Percentiles rank a stretch among this genome's conserved stretches.
Conservation (phyloP, 768 basidiomycete genomes). For the Leccinum variicolor region DNA sequence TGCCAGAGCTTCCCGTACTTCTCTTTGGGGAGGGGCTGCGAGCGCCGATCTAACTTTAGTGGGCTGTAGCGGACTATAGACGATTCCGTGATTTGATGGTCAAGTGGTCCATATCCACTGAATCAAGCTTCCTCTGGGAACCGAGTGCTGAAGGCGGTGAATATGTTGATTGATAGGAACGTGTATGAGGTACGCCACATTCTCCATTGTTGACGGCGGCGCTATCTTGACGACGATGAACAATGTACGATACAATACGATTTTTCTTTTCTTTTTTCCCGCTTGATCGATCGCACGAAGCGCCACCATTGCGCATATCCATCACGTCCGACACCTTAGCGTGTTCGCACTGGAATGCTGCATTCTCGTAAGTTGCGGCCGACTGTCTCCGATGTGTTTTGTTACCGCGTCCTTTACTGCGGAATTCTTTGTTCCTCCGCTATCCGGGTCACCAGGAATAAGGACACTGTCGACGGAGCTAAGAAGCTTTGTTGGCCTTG, state of each 20-base stretch:
- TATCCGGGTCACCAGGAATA: constrained; percentile 20
- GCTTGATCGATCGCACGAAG: constrained; percentile 15
- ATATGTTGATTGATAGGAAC: constrained; percentile 1
- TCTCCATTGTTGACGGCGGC: constrained; percentile 6
- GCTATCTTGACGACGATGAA: constrained; percentile 5
- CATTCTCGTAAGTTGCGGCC: constrained; percentile 11
- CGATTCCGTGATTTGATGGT: constrained; percentile 16
- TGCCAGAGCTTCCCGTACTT: constrained; percentile 10
- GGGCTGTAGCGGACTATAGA: constrained; percentile 12
- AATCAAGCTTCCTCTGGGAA: constrained; percentile 13
- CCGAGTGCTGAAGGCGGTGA: neutral
- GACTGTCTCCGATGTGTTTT: constrained; percentile 13
- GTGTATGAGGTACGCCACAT: constrained; percentile 14
- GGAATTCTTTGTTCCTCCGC: constrained; percentile 1
- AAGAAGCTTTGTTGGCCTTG: constrained; percentile 5
- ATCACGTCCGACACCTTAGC: neutral
- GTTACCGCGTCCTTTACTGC: neutral
- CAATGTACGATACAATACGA: neutral
- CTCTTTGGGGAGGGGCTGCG: constrained; percentile 13
- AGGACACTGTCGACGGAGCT: constrained; percentile 12
- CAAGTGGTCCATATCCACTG: constrained; percentile 1
- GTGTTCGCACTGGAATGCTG: neutral
- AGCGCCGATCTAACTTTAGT: constrained; percentile 21
- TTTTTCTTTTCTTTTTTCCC: neutral
- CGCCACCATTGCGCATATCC: constrained; percentile 14